Evolutionary conservation across 2,329 filamentous ascomycete genomes (phyloP).

Genomic region (Venturia aucupariae): DNA sequence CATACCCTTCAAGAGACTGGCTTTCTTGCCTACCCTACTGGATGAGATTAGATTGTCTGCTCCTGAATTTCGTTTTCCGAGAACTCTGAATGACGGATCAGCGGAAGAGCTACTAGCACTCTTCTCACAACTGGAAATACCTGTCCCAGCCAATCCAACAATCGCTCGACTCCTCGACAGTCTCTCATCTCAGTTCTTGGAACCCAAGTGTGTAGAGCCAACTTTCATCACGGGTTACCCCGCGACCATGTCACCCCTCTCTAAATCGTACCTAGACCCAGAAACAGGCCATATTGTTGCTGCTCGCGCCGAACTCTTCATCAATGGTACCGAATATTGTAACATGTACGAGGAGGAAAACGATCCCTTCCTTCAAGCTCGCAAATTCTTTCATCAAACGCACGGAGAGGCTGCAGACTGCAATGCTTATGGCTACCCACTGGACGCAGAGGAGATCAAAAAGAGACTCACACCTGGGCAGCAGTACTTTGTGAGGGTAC

Average conservation of each 20-base stretch:
- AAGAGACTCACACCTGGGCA: slow-evolving; percentile 15
- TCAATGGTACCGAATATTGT: slow-evolving; percentile 70
- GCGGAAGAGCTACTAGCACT: slow-evolving; percentile 47
- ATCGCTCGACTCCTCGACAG: slow-evolving; percentile 69
- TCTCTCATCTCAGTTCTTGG: slow-evolving; percentile 66
- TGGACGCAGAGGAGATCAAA: slow-evolving; percentile 16
- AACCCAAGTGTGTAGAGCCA: slow-evolving; percentile 62
- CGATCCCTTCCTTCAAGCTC: slow-evolving; percentile 73
- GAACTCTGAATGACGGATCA: slow-evolving; percentile 35
- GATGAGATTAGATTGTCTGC: not conserved
- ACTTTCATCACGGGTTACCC: slow-evolving; percentile 88
- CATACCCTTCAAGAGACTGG: slow-evolving; percentile 47
- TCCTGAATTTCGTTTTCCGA: slow-evolving; percentile 34
- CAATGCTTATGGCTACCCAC: slow-evolving; percentile 10
- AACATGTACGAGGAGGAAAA: slow-evolving; percentile 99
- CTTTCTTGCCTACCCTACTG: slow-evolving; percentile 61
- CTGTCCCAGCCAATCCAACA: slow-evolving; percentile 10
- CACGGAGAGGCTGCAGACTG: not conserved
- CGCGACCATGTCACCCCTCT: slow-evolving; percentile 79
- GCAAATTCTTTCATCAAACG: slow-evolving; percentile 62
- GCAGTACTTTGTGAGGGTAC: slow-evolving; percentile 60
- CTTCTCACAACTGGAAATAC: slow-evolving; percentile 37
- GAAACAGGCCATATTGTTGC: slow-evolving; percentile 60
- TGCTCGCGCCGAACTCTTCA: slow-evolving; percentile 77
- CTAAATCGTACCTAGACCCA: slow-evolving; percentile 73